A percentile compares a stretch with the other conserved stretches of the same genome.
Conservation (phyloP, 495 filamentous ascomycete genomes). For the Aspergillus ellipticus region DNA sequence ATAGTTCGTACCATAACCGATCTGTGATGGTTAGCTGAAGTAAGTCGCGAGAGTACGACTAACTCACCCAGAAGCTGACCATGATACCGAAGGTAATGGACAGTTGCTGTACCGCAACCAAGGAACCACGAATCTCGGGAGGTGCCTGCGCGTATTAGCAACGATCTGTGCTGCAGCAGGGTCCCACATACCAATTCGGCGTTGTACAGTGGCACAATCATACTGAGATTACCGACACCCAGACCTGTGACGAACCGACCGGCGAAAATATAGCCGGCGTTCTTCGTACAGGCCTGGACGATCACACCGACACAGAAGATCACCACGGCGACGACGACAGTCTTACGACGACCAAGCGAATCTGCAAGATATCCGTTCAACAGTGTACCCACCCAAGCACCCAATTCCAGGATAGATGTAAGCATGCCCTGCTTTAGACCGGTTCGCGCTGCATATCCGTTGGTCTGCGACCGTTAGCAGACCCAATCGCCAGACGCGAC, state of each 20-base stretch:
- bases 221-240: constrained; percentile 1
- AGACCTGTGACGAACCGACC: constrained; percentile 1
- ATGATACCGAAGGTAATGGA: constrained; percentile 78
- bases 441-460: constrained; percentile 14
- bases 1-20: constrained; percentile 45
- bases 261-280: constrained; percentile 36
- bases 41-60: too few species aligned
- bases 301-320: constrained; percentile 76
- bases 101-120: constrained; percentile 71
- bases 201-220: constrained; percentile 40
- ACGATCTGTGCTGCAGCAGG: neutral
- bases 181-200: constrained; percentile 51
- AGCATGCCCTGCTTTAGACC: constrained; percentile 60
- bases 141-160: constrained; percentile 22
- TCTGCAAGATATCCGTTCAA: constrained; percentile 74
- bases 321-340: constrained; percentile 61
- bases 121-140: constrained; percentile 57
- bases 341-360: constrained; percentile 66
- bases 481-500: too few species aligned
- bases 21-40: constrained; percentile 5
- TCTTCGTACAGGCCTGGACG: constrained; percentile 61
- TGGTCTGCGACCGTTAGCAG: neutral
- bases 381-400: constrained; percentile 76
- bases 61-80: constrained; percentile 32
- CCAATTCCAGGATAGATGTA: constrained; percentile 76